Conservation (phyloP, 768 basidiomycete species). For the Galerina marginata region DNA sequence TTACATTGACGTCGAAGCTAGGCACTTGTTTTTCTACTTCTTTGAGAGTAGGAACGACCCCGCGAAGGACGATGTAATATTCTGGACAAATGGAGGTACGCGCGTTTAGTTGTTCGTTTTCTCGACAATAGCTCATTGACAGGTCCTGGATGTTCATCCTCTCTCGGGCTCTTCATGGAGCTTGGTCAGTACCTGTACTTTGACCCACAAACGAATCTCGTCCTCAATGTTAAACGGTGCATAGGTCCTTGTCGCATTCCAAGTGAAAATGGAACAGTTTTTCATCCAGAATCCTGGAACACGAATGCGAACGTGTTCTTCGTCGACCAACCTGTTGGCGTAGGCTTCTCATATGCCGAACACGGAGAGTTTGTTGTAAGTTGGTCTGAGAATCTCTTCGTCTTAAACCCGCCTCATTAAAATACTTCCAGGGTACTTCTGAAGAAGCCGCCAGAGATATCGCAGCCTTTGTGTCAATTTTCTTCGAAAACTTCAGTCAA, state of each 20-base stretch:
- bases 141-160: slow-evolving; percentile 49
- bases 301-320: slow-evolving; percentile 67
- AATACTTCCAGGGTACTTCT: slow-evolving; percentile 52
- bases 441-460: slow-evolving; percentile 75
- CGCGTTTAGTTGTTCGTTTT: not conserved
- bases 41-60: slow-evolving; percentile 72
- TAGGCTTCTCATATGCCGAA: slow-evolving; percentile 69
- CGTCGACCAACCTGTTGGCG: slow-evolving; percentile 66
- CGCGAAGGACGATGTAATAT: slow-evolving; percentile 61
- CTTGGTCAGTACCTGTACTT: slow-evolving; percentile 50
- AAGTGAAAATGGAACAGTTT: slow-evolving; percentile 52
- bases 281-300: slow-evolving; percentile 71
- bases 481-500: slow-evolving; percentile 74
- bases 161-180: slow-evolving; percentile 76
- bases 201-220: not conserved
- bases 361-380: slow-evolving; percentile 63
- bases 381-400: not conserved
- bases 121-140: not conserved
- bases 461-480: slow-evolving; percentile 71
- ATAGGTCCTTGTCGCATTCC: slow-evolving; percentile 72
- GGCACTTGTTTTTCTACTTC: slow-evolving; percentile 77
- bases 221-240: not conserved
- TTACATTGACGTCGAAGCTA: slow-evolving; percentile 66
- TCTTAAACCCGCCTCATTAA: not conserved
- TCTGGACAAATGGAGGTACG: slow-evolving; percentile 56